Conservation (phyloP, 768 basidiomycete species). For the Pleurotus ostreatus region DNA sequence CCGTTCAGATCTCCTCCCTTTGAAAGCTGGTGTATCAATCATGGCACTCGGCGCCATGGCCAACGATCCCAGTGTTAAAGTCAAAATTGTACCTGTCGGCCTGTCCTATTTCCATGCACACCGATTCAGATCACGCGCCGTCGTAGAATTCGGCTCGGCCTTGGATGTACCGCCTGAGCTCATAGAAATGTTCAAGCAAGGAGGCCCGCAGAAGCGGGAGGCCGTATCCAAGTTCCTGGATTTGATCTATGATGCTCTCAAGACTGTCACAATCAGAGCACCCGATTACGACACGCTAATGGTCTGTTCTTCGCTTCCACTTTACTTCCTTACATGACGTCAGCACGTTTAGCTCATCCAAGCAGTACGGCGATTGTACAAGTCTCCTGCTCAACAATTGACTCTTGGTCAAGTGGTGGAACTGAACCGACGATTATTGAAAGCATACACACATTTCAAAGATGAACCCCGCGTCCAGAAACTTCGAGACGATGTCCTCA, state of each 20-base stretch:
- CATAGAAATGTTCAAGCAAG: conserved; percentile 87
- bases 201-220: conserved; percentile 83
- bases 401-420: conserved; percentile 96
- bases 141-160: conserved; percentile 93
- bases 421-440: conserved; percentile 86
- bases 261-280: conserved; percentile 93
- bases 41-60: conserved; percentile 99
- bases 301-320: conserved; percentile 45
- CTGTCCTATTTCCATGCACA: conserved; percentile 72
- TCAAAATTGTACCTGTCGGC: conserved; percentile 90
- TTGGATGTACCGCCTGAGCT: conserved; percentile 88
- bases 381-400: conserved; percentile 89
- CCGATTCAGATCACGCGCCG: conserved; percentile 93
- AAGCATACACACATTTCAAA: conserved; percentile 90
- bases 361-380: conserved; percentile 90
- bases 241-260: conserved; percentile 86
- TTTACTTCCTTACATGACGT: conserved; percentile 6
- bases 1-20: conserved; percentile 89
- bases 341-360: conserved; percentile 71
- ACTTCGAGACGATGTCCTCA: conserved; percentile 73
- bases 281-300: conserved; percentile 98
- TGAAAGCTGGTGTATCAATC: conserved; percentile 96
- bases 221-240: conserved; percentile 88
- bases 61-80: conserved; percentile 76
- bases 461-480: conserved; percentile 87